phyloP scores from a whole-genome alignment of 2,329 filamentous ascomycete genomes.

The Clarireedia hainanense region DNA sequence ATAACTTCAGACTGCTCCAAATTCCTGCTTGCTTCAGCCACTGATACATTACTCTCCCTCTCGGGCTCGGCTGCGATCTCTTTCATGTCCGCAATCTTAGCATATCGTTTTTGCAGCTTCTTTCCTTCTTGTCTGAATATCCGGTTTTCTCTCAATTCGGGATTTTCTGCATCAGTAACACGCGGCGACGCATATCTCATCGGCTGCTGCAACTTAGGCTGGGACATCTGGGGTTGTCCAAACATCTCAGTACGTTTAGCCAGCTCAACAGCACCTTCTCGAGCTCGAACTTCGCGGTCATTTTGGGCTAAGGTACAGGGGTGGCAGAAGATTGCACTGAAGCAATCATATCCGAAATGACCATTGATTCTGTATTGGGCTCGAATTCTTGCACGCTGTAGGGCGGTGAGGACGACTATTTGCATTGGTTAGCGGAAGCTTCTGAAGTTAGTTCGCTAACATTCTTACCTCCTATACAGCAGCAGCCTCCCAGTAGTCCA shows the following conservation, averaged over 20 bases:
- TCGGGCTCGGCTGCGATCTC: neutral
- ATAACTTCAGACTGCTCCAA: too few species aligned
- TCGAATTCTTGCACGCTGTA: slow-evolving; percentile 30
- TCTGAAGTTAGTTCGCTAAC: too few species aligned
- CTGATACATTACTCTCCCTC: too few species aligned
- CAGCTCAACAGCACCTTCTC: slow-evolving; percentile 31
- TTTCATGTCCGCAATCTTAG: neutral
- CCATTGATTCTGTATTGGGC: slow-evolving; percentile 37
- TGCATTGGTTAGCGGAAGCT: neutral
- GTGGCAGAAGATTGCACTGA: slow-evolving; percentile 33
- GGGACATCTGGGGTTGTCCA: neutral
- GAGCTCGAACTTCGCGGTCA: slow-evolving; percentile 36
- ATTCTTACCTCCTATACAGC: neutral
- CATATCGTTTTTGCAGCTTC: slow-evolving; percentile 1
- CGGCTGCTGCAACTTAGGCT: slow-evolving; percentile 10
- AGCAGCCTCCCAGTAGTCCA: slow-evolving; percentile 18
- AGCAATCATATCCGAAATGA: slow-evolving; percentile 29
- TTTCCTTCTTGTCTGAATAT: neutral
- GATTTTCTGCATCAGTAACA: slow-evolving; percentile 2
- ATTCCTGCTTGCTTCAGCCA: too few species aligned
- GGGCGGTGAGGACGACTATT: slow-evolving; percentile 4
- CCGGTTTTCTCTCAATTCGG: neutral
- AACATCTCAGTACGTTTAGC: neutral
- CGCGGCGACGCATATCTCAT: slow-evolving; percentile 19
- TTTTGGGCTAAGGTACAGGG: slow-evolving; percentile 36